Evolutionary conservation across 2,329 filamentous ascomycete genomes (phyloP).

Genomic region (Fusarium virguliforme): DNA sequence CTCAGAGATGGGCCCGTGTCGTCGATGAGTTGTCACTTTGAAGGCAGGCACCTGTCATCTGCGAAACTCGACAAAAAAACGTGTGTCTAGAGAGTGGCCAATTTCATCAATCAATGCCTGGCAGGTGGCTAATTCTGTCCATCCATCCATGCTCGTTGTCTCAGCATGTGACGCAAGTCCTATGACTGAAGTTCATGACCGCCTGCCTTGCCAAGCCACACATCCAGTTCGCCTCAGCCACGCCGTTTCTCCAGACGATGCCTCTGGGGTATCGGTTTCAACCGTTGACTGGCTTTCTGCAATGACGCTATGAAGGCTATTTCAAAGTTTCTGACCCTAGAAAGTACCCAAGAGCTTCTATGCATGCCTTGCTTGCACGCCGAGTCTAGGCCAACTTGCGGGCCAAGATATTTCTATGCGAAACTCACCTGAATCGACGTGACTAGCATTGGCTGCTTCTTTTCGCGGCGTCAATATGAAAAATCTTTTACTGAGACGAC

Average conservation of each 20-base stretch:
- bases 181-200: constrained; percentile 41
- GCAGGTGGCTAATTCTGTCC: constrained; percentile 24
- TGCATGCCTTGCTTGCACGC: neutral
- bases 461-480: neutral
- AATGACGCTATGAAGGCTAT: neutral
- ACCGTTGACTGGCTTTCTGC: neutral
- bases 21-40: constrained; percentile 38
- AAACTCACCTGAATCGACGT: neutral
- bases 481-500: no score
- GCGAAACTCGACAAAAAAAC: constrained; percentile 3
- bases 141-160: constrained; percentile 17
- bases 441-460: neutral
- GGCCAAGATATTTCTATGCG: neutral
- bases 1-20: constrained; percentile 21
- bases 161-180: constrained; percentile 42
- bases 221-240: constrained; percentile 22
- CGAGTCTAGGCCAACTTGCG: neutral
- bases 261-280: neutral
- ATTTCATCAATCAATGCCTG: constrained; percentile 18
- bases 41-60: neutral
- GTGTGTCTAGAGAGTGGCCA: constrained; percentile 13
- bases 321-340: neutral
- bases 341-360: neutral
- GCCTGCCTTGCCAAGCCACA: constrained; percentile 21
- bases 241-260: constrained; percentile 4